Evolutionary conservation across 2,329 filamentous ascomycete genomes (phyloP), one percentile per base, ranked within the genome.

Genomic region (Talaromyces sp.): DNA sequence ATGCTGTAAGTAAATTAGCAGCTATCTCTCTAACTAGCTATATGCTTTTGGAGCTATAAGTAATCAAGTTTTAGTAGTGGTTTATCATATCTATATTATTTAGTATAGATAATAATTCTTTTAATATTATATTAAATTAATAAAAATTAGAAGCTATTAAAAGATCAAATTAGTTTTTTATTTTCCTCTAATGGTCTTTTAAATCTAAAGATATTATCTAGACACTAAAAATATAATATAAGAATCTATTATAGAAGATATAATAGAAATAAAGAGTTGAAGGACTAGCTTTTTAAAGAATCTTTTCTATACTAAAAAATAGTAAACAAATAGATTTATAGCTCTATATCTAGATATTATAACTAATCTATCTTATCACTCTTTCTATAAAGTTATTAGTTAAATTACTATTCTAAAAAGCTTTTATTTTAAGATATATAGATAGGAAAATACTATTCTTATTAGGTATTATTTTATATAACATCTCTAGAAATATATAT

Each of bases 21-120:
- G 61, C 61, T 2, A 27, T 57, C 4, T 64, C 55, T 14, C 55
- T 49, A 10, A 58, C 55, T 27, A 61, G 38, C 38, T 55, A 43
- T 21, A 52, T 56, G 7, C 60, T 64, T 11, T 58, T 58, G 41
- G 62, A 17, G 26, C 64, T 55, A 32, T 32, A 27, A 35, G 60
- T 65, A 3, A 65, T 58, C 35, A 56, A 19, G 32, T 57, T 59
- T 35, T 21, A 19, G 31, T 51, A 57, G 10, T 57, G 19, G 19
- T 57, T 43, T 13, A 57, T 50, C 26, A 57, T 51, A 13, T 21
- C 8, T 9, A n/a, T 9, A 7, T 50, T 10, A 56, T 43, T 51
- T n/a, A 52, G 52, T 38, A 41, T 46, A 55, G 51, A 43, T 49
- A 52, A 61, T 17, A 7, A 58, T 50, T 24, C 35, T 38, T 24